These are phyloP conservation scores for Paramecium caudatum DNA, from an alignment of 73 alveolate species.

Conservation along the genomic window DNA sequence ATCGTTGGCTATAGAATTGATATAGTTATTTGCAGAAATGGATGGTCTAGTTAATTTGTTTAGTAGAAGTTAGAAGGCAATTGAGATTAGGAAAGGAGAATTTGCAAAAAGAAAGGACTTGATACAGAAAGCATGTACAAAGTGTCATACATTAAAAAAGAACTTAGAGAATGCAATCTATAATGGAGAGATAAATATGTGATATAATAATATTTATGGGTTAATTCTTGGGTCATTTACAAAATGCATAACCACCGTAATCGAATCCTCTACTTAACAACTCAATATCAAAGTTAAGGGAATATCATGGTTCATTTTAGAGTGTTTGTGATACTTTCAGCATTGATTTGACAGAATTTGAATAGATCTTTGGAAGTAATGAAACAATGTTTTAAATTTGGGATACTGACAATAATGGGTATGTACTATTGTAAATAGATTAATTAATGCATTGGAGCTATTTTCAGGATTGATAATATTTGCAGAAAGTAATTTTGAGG, in stretches of 20 bases:
- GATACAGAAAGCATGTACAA: background rate
- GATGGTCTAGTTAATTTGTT: background rate
- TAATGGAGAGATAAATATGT: conserved; percentile 16
- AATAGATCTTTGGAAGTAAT: conserved; percentile 91
- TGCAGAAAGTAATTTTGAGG: conserved; percentile 97
- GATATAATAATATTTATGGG: conserved; percentile 67
- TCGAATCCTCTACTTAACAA: conserved; percentile 66
- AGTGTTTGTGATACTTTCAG: conserved; percentile 96
- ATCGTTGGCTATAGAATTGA: background rate
- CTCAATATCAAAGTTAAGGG: conserved; percentile 87
- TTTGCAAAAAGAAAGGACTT: background rate
- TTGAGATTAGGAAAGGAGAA: background rate
- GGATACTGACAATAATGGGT: conserved; percentile 98
- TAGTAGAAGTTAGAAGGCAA: background rate
- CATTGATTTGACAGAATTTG: conserved; percentile 95
- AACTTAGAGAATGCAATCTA: background rate
- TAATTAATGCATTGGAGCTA: conserved; percentile 95
- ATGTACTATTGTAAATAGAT: background rate
- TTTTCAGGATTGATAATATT: conserved; percentile 96
- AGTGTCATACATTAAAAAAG: background rate
- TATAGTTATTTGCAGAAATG: background rate
- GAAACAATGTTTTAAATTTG: conserved; percentile 93
- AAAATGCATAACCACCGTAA: conserved; percentile 72
- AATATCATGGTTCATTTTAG: conserved; percentile 95
- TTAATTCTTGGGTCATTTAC: conserved; percentile 60